phyloP scores from a whole-genome alignment of 768 basidiomycete species.

The Suillus lakei region DNA sequence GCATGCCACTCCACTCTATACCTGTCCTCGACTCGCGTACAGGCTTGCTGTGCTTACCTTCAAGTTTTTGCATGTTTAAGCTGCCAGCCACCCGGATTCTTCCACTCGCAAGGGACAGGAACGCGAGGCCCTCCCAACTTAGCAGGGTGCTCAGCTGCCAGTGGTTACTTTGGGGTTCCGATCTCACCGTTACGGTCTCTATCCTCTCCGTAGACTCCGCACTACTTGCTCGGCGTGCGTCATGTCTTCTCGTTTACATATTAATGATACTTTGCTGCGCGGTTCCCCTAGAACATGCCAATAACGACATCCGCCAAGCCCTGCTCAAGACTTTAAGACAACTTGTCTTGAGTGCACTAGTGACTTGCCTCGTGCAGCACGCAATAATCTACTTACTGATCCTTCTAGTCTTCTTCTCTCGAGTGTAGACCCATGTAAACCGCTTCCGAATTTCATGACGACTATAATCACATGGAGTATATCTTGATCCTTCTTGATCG shows the following conservation, averaged over 20 bases:
- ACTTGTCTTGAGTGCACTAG: too few species aligned
- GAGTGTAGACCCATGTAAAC: background rate
- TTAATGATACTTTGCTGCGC: background rate
- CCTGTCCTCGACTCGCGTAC: background rate
- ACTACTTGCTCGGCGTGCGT: background rate
- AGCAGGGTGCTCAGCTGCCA: too few species aligned
- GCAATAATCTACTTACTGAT: background rate
- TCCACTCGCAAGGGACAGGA: background rate
- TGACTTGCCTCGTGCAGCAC: background rate
- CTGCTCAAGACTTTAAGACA: background rate
- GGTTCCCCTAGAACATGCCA: background rate
- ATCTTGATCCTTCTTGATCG: background rate
- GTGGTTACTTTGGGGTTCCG: background rate
- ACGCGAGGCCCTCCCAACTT: background rate
- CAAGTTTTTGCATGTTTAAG: background rate
- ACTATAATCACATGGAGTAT: background rate
- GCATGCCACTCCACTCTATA: background rate
- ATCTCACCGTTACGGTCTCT: background rate
- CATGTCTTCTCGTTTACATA: background rate
- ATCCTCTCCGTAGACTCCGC: background rate
- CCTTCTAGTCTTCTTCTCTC: background rate
- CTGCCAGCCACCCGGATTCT: background rate
- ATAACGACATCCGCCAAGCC: background rate
- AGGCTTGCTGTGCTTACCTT: conserved; percentile 1
- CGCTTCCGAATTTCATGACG: background rate